These are phyloP conservation scores for Trifolium repens DNA, from an alignment of 306 rosid genomes.

Conservation along the genomic window DNA sequence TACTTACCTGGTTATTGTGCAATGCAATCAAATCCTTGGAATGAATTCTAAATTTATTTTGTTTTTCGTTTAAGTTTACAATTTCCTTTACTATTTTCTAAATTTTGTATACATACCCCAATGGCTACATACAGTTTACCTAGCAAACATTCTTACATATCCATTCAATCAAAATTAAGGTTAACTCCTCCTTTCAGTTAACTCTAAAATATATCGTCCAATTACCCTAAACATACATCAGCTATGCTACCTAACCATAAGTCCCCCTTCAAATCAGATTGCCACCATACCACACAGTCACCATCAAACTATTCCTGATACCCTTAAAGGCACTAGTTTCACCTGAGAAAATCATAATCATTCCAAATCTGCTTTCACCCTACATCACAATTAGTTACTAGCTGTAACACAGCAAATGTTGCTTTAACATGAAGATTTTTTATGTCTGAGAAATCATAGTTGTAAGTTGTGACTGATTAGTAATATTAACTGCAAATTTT, in stretches of 20 bases:
- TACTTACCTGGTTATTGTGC: neutral
- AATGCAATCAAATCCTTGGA: constrained; percentile 9
- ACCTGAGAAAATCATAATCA: constrained; percentile 13
- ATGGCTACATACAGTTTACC: neutral
- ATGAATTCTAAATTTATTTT: neutral
- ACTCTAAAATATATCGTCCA: neutral
- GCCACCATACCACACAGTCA: neutral
- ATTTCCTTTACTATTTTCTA: constrained; percentile 9
- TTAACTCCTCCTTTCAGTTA: constrained; percentile 6
- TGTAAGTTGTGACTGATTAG: neutral
- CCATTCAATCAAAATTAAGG: neutral
- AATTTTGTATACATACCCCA: neutral
- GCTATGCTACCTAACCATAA: constrained; percentile 11
- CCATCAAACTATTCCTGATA: constrained; percentile 12
- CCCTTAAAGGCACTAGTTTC: constrained; percentile 18
- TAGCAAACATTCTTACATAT: neutral
- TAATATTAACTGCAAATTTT: neutral
- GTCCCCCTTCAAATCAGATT: neutral
- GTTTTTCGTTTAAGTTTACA: neutral
- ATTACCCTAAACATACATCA: neutral
- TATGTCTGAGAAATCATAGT: neutral
- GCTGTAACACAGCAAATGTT: neutral
- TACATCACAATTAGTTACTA: neutral
- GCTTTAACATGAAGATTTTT: neutral
- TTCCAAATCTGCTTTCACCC: constrained; percentile 3